Base-by-base conservation (phyloP, 257 asterid species). In the Capsicum chinense region DNA sequence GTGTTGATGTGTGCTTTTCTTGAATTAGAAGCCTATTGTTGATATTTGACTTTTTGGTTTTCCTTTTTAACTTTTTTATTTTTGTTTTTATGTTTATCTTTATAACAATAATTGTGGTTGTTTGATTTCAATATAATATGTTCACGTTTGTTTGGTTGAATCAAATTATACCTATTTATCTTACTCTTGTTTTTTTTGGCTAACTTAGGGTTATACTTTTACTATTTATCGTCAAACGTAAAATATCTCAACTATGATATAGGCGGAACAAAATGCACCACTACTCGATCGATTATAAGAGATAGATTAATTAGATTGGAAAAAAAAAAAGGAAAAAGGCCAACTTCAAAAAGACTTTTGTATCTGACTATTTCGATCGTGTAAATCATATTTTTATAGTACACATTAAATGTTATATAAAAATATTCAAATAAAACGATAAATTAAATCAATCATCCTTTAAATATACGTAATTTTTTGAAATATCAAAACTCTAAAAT, bases 1-100 rank as follows among this genome's bases (percentile, higher is more conserved):
- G 91, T 87, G 88, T 82, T 88, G 37, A 78, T 86, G 62, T 85
- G 70, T 85, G 52, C 70, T 76, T 89, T 89, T 89, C 92, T 90
- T 91, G 9, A 83, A 82, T 85, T 86, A 39, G 44, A 90, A 86
- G 79, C 50, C 79, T n/a, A 74, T 86, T 83, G 56, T 79, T 37
- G 70, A 79, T 82, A 82, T 63, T 33, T 84, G 54, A n/a, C 64
- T 7, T 8, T 76, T 59, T 74, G 11, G 4, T 6, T 74, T 19
- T 39, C 0, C 48, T 26, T 7, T 33, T 52, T 5, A 14, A 44
- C 0, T 76, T 14, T 76, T 71, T 16, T 37, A n/a, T 9, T 48
- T 5, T 11, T 26, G 33, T 26, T 73, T 47, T n/a, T 70, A 42
- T 16, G 3, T 47, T 47, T 73, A 5, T n/a, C 39, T 71, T 71